A percentile compares a stretch with the other conserved stretches of the same genome.
Conservation (phyloP, 768 basidiomycete genomes). For the Collybiopsis luxurians region DNA sequence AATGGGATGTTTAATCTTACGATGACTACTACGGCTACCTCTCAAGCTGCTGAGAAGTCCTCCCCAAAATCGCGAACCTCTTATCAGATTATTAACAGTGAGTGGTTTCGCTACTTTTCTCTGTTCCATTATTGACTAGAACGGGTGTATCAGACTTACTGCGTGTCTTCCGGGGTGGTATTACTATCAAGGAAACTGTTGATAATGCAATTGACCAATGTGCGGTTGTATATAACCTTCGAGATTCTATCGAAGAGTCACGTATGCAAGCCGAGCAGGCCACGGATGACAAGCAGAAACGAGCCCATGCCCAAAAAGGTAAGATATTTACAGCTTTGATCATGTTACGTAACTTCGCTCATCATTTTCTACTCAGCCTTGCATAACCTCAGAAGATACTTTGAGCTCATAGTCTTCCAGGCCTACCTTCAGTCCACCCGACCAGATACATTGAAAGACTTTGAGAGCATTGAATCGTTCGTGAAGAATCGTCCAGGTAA, state of each 20-base stretch:
- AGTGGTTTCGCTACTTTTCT: constrained; percentile 19
- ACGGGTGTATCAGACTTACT: constrained; percentile 55
- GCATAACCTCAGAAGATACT: constrained; percentile 81
- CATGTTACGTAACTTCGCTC: constrained; percentile 7
- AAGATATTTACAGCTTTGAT: constrained; percentile 8
- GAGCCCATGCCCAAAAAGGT: constrained; percentile 72
- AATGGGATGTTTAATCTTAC: constrained; percentile 40
- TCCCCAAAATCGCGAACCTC: constrained; percentile 44
- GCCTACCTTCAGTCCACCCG: constrained; percentile 81
- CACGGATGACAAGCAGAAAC: constrained; percentile 67
- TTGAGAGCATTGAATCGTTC: constrained; percentile 78
- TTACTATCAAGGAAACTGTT: constrained; percentile 80
- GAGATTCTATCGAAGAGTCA: constrained; percentile 85
- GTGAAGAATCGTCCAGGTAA: constrained; percentile 83
- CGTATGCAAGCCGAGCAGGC: constrained; percentile 77
- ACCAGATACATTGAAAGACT: constrained; percentile 74
- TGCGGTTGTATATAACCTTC: constrained; percentile 76
- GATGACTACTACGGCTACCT: constrained; percentile 30
- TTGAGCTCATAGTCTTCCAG: constrained; percentile 85
- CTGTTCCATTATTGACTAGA: constrained; percentile 8
- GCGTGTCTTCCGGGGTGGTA: constrained; percentile 83
- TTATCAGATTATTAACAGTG: constrained; percentile 90
- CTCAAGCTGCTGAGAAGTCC: constrained; percentile 16
- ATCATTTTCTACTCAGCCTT: constrained; percentile 43
- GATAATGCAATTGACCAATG: constrained; percentile 90